These are phyloP conservation scores for Coniosporium apollinis DNA, from an alignment of 495 filamentous ascomycete genomes.

Conservation along the genomic window DNA sequence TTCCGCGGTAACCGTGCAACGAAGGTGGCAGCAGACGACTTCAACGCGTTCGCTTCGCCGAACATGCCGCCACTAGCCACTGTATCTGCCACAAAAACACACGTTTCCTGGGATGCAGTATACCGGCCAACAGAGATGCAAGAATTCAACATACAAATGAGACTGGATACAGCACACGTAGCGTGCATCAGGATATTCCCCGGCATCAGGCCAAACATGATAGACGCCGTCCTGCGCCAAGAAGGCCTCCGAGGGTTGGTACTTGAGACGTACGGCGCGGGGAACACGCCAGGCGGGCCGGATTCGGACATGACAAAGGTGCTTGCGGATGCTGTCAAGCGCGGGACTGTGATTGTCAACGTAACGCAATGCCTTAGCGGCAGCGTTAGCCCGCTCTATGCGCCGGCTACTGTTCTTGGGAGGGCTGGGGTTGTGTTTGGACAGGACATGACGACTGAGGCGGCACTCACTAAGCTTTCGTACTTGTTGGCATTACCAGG, in stretches of 20 bases:
- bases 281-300: slow-evolving; percentile 74
- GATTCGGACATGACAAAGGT: slow-evolving; percentile 74
- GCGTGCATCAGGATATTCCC: slow-evolving; percentile 91
- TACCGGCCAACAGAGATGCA: slow-evolving; percentile 55
- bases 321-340: slow-evolving; percentile 54
- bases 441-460: slow-evolving; percentile 85
- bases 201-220: slow-evolving; percentile 87
- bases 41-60: slow-evolving; percentile 74
- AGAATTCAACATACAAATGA: slow-evolving; percentile 59
- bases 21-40: slow-evolving; percentile 75
- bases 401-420: slow-evolving; percentile 75
- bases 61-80: slow-evolving; percentile 68
- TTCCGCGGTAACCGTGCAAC: slow-evolving; percentile 81
- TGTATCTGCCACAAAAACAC: slow-evolving; percentile 62
- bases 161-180: slow-evolving; percentile 73
- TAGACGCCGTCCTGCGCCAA: slow-evolving; percentile 71
- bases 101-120: slow-evolving; percentile 72
- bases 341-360: slow-evolving; percentile 81
- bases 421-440: slow-evolving; percentile 83
- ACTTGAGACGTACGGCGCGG: slow-evolving; percentile 88
- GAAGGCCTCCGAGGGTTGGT: slow-evolving; percentile 68
- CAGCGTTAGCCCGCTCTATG: slow-evolving; percentile 80
- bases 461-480: slow-evolving; percentile 81
- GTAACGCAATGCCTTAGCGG: slow-evolving; percentile 85
- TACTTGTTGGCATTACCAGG: slow-evolving; percentile 65